Evolutionary conservation across 108 stramenopile species (phyloP).

Genomic region (Epipyxis sp.): DNA sequence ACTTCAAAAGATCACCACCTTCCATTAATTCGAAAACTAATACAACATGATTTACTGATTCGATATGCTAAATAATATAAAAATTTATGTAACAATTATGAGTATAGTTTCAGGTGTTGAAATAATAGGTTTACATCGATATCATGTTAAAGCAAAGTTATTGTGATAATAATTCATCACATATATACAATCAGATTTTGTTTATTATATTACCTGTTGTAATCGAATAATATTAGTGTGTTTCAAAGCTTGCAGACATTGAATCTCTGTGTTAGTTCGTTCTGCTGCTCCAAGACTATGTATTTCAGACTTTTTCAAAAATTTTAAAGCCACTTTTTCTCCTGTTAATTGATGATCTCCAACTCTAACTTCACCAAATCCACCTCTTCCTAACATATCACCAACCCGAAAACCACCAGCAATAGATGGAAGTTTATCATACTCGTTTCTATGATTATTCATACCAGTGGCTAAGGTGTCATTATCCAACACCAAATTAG

Average conservation of each 20-base stretch:
- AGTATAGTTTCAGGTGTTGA: too few relatives aligned
- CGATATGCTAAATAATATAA: slow-evolving; percentile 40
- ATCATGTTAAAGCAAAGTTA: too few relatives aligned
- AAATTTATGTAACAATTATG: too few relatives aligned
- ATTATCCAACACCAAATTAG: background rate
- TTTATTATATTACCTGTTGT: slow-evolving; percentile 22
- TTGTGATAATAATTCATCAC: too few relatives aligned
- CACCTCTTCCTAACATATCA: slow-evolving; percentile 47
- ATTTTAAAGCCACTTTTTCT: slow-evolving; percentile 48
- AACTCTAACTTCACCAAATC: slow-evolving; percentile 50
- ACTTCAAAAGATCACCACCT: slow-evolving; percentile 49
- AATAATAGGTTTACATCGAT: too few relatives aligned
- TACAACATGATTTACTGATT: slow-evolving; percentile 36
- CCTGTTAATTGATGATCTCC: slow-evolving; percentile 47
- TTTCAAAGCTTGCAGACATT: slow-evolving; percentile 46
- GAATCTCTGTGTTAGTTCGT: slow-evolving; percentile 47
- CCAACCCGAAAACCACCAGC: slow-evolving; percentile 44
- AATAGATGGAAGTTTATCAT: slow-evolving; percentile 34
- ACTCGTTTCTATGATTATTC: slow-evolving; percentile 20
- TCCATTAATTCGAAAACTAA: slow-evolving; percentile 54
- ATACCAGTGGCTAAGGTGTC: slow-evolving; percentile 13
- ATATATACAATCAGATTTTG: too few relatives aligned
- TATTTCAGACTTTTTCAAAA: slow-evolving; percentile 45
- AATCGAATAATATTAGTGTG: slow-evolving; percentile 52
- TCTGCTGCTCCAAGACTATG: slow-evolving; percentile 44